Base-by-base conservation (phyloP, 148 eudicot species). In the Talinum fruticosum region DNA sequence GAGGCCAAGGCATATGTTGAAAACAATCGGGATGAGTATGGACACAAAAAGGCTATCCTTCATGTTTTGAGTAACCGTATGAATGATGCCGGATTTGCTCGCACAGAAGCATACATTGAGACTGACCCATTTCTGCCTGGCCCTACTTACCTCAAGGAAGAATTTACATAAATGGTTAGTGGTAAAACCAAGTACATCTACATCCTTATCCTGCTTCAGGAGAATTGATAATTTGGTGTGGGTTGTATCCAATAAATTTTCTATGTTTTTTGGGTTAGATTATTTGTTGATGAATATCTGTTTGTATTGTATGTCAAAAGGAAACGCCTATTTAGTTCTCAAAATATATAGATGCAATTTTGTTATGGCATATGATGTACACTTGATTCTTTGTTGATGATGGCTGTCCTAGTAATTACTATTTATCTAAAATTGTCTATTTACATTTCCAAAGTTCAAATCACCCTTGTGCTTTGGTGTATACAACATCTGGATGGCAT, bases 21-120 rank as follows among this genome's bases (percentile, higher is more conserved):
- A 70, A 91, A 88, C 72, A 91, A 93, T 79, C 84, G 93, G 75
- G 99, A 96, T 69, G 99, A 93, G 75, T 96, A 96, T 74, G 92
- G 97, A 54, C 82, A 79, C 66, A 96, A 96, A 83, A 96, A 93
- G 69, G 93, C 99, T 38, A 93, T 96, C 81, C 92, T 89, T 79
- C 99, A 96, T 78, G 99, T 90, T 29, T 77, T 96, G 3, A 96
- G 90, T 84, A 90, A 93, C 78, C 94, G 99, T 33, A 87, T 93
- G 88, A 93, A 96, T 47, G 99, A 93, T 26, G 87, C 89, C 78
- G 99, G 98, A 62, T 78, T 87, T 83, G 73, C 84, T 78, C 95
- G 99, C 15, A 75, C 91, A 0, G 99, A 96, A 79, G 99, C 91
- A 28, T 96, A 96, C 74, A 19, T 86, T 77, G 95, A 85, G 80